Evolutionary conservation across 2,329 filamentous ascomycete genomes (phyloP), one percentile per base, ranked within the genome.

Genomic region (Aspergillus felis): DNA sequence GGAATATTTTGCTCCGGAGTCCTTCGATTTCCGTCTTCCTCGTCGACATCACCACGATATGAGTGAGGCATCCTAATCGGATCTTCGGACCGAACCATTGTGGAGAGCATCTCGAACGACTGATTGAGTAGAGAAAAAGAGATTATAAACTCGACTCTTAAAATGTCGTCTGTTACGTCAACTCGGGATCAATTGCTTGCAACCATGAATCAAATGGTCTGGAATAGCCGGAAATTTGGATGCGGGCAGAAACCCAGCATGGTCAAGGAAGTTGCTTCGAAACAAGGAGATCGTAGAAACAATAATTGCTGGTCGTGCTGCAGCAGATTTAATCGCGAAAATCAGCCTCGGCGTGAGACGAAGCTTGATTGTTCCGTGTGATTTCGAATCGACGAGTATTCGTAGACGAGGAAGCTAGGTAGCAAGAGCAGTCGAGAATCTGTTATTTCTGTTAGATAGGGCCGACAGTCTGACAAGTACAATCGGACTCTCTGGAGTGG

Each of bases 41-140:
- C 74, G 10, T 71, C 70, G 28, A 61, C 55, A 32, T 74, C 72
- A 35, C 58, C 63, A 54, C 64, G 68, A 60, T 70, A 70, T 35
- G 68, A 58, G 57, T 65, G 71, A 61, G 64, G 66, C 48, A 68
- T 71, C 63, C 69, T 68, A 27, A 72, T 62, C 12, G 68, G 71
- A 59, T 76, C 74, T 57, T 76, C 75, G 47, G 71, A 64, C 54
- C 72, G 73, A 56, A 64, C 61, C 71, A 76, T 76, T 49, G 70
- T 68, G 59, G 68, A 66, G 57, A 73, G 62, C 68, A 71, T 69
- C 51, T 42, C 59, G 53, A 57, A 56, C 44, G 41, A 48, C 25
- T 20, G 42, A 56, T 29, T 9, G 41, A 44, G n/a, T 12, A 22
- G 22, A 22, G 4, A n/a, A 50, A 54, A 27, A 41, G 29, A 50